A percentile compares a stretch with the other conserved stretches of the same genome.
phyloP scores from a whole-genome alignment of 305 asterid species.

The Fraxinus greggii region DNA sequence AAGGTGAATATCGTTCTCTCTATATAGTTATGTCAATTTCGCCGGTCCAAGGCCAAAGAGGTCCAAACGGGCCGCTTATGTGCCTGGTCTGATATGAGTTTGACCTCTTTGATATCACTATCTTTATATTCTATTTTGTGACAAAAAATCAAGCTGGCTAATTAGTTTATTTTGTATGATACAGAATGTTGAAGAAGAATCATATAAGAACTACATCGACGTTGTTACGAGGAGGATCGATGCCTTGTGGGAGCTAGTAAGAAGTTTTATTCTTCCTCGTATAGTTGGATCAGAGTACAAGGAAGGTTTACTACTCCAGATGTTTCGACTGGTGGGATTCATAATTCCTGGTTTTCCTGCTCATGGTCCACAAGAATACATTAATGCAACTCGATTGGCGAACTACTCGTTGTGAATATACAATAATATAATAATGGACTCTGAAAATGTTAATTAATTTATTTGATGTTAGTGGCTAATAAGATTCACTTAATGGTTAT shows the following conservation, averaged over 20 bases:
- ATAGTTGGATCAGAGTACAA: slow-evolving; percentile 45
- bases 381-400: slow-evolving; percentile 58
- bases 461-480: too few species aligned
- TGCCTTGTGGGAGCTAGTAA: slow-evolving; percentile 55
- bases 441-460: not conserved
- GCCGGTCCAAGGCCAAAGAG: not conserved
- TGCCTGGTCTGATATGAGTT: not conserved
- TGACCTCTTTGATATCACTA: not conserved
- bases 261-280: slow-evolving; percentile 53
- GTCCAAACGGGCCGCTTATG: too few species aligned
- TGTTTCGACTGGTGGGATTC: slow-evolving; percentile 39
- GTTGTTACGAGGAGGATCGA: slow-evolving; percentile 36
- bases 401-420: slow-evolving; percentile 13
- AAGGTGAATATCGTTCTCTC: slow-evolving; percentile 22
- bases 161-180: not conserved
- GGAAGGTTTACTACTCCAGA: slow-evolving; percentile 37
- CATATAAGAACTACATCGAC: slow-evolving; percentile 38
- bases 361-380: slow-evolving; percentile 51
- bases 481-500: not conserved
- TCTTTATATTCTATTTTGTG: not conserved
- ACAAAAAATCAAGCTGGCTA: not conserved
- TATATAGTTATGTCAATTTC: not conserved
- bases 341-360: slow-evolving; percentile 45
- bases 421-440: not conserved
- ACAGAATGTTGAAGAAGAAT: slow-evolving; percentile 40